These are phyloP conservation scores for Mortierella hygrophila DNA, from an alignment of 192 early-diverging fungal species.

Conservation along the genomic window DNA sequence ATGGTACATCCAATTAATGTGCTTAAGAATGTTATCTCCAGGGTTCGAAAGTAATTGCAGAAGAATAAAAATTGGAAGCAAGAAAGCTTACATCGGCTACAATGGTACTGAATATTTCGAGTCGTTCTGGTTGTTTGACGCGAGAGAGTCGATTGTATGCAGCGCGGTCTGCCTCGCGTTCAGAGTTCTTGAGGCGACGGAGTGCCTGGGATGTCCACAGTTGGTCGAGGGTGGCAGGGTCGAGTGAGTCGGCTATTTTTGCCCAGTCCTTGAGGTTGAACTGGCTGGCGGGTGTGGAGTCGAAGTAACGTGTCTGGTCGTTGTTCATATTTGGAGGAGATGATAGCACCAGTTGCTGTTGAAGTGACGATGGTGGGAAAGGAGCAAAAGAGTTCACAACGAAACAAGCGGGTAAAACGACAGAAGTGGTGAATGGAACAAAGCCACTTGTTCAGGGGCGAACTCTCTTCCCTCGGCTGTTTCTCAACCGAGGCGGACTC, in stretches of 20 bases:
- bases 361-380: not conserved
- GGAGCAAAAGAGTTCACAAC: not conserved
- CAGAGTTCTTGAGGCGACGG: not conserved
- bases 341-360: not conserved
- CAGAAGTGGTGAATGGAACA: not conserved
- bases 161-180: not conserved
- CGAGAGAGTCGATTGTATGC: slow-evolving; percentile 2
- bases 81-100: not conserved
- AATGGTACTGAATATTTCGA: not conserved
- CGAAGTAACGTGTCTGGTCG: not conserved
- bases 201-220: slow-evolving; percentile 3
- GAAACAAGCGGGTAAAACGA: not conserved
- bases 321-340: not conserved
- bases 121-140: not conserved
- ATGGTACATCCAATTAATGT: not conserved
- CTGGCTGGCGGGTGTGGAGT: not conserved
- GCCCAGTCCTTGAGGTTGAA: slow-evolving; percentile 5
- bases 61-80: not conserved
- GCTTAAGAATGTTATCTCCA: not conserved
- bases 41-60: not conserved
- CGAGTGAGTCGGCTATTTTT: not conserved
- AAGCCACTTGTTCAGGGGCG: not conserved
- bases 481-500: not conserved
- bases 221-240: not conserved
- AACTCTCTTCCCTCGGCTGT: not conserved